Percentiles rank a stretch among this genome's conserved stretches.
Evolutionary conservation across 371 early-diverging fungal species (phyloP).

Genomic region (Basidiobolus meristosporus): DNA sequence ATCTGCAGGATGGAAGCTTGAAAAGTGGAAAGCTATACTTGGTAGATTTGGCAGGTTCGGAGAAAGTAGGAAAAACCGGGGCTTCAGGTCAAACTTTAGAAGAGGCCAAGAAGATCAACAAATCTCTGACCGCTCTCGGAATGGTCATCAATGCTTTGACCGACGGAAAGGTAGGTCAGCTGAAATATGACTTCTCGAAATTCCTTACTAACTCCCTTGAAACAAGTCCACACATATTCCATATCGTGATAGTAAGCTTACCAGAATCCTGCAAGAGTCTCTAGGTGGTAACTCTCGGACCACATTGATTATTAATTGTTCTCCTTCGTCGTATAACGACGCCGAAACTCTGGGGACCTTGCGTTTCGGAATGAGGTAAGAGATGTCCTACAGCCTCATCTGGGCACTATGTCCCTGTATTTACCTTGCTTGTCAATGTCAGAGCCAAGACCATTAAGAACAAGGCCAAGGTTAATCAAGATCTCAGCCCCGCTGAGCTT

Average conservation of each 20-base stretch:
- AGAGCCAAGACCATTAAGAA: conserved; percentile 96
- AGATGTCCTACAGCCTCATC: background rate
- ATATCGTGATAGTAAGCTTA: conserved; percentile 96
- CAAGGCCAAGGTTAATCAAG: conserved; percentile 94
- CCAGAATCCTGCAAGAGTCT: conserved; percentile 95
- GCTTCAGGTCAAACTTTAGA: conserved; percentile 96
- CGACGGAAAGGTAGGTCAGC: conserved; percentile 50
- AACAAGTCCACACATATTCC: conserved; percentile 82
- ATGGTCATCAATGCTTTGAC: conserved; percentile 97
- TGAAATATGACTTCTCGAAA: background rate
- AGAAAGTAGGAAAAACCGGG: conserved; percentile 93
- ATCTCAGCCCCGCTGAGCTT: conserved; percentile 80
- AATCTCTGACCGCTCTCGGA: conserved; percentile 90
- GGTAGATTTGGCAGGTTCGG: conserved; percentile 99
- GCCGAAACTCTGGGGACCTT: conserved; percentile 89
- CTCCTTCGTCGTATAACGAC: conserved; percentile 89
- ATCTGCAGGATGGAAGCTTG: conserved; percentile 68
- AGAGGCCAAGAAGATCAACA: conserved; percentile 99
- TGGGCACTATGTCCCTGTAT: too few species aligned
- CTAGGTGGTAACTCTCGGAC: conserved; percentile 95
- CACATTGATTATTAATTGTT: conserved; percentile 92
- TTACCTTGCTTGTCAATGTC: background rate
- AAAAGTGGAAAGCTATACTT: conserved; percentile 84
- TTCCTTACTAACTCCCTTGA: conserved; percentile 1
- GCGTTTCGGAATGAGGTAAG: conserved; percentile 80